These are phyloP conservation scores for Chlamydomonas sp. DNA, from an alignment of 139 green algal genomes.

Conservation along the genomic window DNA sequence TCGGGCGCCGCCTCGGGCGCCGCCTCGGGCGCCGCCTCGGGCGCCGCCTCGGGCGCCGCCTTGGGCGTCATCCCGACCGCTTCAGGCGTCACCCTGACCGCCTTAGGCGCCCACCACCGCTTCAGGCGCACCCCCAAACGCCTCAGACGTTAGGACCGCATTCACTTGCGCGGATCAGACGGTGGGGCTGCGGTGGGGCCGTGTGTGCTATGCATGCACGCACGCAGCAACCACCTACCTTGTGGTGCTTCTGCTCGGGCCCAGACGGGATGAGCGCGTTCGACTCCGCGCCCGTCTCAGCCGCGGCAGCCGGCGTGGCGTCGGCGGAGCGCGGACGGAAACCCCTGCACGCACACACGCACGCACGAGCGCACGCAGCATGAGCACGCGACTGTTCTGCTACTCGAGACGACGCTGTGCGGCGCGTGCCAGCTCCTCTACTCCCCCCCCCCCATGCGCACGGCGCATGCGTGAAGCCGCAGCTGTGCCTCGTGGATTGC, in stretches of 20 bases:
- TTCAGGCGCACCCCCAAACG: not conserved
- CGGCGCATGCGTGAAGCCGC: too few species aligned
- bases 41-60: too few species aligned
- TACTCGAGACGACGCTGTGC: too few species aligned
- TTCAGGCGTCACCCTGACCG: not conserved
- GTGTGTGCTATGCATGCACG: not conserved
- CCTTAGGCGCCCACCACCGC: too few species aligned
- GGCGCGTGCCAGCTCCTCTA: too few species aligned
- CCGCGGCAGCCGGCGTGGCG: not conserved
- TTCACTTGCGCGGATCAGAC: not conserved
- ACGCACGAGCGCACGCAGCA: too few species aligned
- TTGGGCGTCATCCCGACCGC: not conserved
- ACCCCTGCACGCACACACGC: not conserved
- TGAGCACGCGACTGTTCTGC: too few species aligned
- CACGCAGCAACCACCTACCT: slow-evolving; percentile 20
- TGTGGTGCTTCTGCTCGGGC: slow-evolving; percentile 31
- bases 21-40: too few species aligned
- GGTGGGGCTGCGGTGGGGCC: not conserved
- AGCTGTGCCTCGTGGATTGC: too few species aligned
- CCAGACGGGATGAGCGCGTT: slow-evolving; percentile 22
- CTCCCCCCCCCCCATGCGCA: too few species aligned
- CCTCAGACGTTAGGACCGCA: not conserved
- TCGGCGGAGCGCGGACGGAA: not conserved
- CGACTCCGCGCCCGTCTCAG: slow-evolving; percentile 4
- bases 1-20: too few species aligned